A percentile compares a stretch with the other conserved stretches of the same genome.
Conservation (phyloP, 257 asterid species). For the Ehretia macrophylla region DNA sequence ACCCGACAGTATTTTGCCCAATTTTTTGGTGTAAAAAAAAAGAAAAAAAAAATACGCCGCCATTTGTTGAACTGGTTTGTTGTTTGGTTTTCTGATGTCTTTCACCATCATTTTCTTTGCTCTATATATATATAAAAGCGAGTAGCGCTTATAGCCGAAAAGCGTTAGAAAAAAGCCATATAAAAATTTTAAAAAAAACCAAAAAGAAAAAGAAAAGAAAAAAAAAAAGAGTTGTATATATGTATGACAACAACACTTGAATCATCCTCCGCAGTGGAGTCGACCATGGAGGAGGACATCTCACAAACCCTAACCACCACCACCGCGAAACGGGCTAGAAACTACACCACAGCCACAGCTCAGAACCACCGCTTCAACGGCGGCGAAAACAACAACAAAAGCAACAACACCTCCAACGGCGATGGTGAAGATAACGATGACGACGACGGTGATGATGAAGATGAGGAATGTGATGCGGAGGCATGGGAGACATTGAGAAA, state of each 20-base stretch:
- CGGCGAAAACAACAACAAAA: conserved; percentile 3
- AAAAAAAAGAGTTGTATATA: too few relatives aligned
- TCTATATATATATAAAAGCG: too few relatives aligned
- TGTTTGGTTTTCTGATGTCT: too few relatives aligned
- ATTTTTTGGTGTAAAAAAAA: too few relatives aligned
- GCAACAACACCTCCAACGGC: conserved; percentile 8
- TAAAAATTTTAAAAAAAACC: not conserved
- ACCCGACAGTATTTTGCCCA: too few relatives aligned
- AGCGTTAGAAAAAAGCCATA: too few relatives aligned
- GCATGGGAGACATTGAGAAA: conserved; percentile 53
- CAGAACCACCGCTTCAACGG: not conserved
- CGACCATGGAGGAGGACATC: conserved; percentile 34
- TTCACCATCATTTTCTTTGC: too few relatives aligned
- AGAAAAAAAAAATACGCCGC: too few relatives aligned
- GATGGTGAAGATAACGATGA: not conserved
- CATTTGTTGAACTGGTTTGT: too few relatives aligned
- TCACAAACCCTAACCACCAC: conserved; percentile 15
- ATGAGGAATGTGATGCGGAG: conserved; percentile 33
- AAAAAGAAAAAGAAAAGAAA: too few relatives aligned
- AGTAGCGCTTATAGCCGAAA: too few relatives aligned
- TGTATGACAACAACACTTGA: conserved; percentile 3
- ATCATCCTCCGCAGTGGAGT: not conserved
- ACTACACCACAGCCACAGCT: conserved; percentile 15
- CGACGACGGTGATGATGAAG: conserved; percentile 18
- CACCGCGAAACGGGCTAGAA: conserved; percentile 1